Percentiles rank a stretch among this genome's conserved stretches.
Conservation (phyloP, 2,329 filamentous ascomycete species). For the Pseudocercospora cruenta region DNA sequence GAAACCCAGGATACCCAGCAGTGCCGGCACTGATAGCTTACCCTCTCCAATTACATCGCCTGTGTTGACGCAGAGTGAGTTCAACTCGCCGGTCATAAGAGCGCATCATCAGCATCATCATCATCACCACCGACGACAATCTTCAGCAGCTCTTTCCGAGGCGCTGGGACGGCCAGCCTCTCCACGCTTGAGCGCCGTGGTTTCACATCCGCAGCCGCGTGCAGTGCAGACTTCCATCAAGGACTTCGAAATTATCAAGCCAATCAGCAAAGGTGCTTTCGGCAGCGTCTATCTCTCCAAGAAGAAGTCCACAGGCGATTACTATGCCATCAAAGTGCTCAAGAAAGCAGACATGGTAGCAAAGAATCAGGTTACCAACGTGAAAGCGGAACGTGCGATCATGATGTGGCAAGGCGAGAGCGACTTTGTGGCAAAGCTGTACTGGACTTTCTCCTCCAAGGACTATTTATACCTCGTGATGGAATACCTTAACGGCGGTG, state of each 20-base stretch:
- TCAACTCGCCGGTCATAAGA: constrained; percentile 71
- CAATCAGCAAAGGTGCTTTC: constrained; percentile 98
- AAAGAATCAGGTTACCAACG: constrained; percentile 98
- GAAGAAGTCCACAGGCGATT: constrained; percentile 97
- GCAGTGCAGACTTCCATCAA: constrained; percentile 96
- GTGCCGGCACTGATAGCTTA: constrained; percentile 60
- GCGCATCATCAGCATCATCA: constrained; percentile 55
- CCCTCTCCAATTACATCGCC: constrained; percentile 89
- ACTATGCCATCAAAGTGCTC: constrained; percentile 96
- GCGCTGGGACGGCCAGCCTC: constrained; percentile 70
- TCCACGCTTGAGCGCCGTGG: constrained; percentile 75
- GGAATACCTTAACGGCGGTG: constrained; percentile 97
- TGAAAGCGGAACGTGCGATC: constrained; percentile 96
- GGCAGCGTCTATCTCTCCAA: constrained; percentile 97
- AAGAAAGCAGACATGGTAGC: constrained; percentile 99
- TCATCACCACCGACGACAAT: constrained; percentile 86
- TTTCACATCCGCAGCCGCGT: constrained; percentile 78
- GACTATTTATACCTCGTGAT: constrained; percentile 98
- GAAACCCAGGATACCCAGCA: constrained; percentile 72
- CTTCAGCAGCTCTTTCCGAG: constrained; percentile 80
- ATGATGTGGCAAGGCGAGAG: constrained; percentile 99
- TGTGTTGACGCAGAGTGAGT: constrained; percentile 79
- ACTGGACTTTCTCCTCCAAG: constrained; percentile 99
- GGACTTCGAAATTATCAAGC: constrained; percentile 99
- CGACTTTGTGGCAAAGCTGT: constrained; percentile 97